Evolutionary conservation across 306 rosid genomes (phyloP).

Genomic region (Parietaria judaica): DNA sequence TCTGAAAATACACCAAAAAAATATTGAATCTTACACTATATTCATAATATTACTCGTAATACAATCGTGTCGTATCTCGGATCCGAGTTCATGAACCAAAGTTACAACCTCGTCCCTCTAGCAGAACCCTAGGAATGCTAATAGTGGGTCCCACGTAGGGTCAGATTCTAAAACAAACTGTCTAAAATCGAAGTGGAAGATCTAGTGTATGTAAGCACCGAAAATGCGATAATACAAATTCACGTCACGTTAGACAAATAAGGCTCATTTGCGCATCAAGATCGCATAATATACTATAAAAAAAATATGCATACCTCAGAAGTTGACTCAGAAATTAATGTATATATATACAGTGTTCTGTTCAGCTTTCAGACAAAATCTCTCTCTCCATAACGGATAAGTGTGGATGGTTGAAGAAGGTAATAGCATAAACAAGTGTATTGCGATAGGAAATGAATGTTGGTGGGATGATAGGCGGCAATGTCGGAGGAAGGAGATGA

Average conservation of each 20-base stretch:
- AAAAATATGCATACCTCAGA: not conserved
- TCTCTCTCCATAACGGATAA: not conserved
- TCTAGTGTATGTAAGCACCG: not conserved
- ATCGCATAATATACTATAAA: not conserved
- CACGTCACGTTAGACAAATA: not conserved
- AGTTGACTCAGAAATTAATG: constrained; percentile 10
- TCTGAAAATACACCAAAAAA: too few species aligned
- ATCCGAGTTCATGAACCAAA: not conserved
- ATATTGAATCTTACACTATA: too few species aligned
- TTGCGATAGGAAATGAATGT: too few species aligned
- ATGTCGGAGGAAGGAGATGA: too few species aligned
- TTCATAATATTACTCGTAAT: too few species aligned
- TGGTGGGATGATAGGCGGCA: too few species aligned
- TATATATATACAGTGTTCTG: not conserved
- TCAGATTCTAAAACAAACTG: constrained; percentile 7
- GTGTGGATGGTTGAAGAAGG: too few species aligned
- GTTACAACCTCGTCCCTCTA: not conserved
- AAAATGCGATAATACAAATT: not conserved
- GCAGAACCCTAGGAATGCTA: not conserved
- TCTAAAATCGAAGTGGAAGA: not conserved
- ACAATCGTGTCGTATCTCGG: too few species aligned
- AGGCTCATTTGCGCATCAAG: not conserved
- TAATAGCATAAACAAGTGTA: too few species aligned
- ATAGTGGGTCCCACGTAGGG: not conserved
- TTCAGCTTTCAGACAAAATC: constrained; percentile 1